phyloP scores from a whole-genome alignment of 2,329 filamentous ascomycete genomes.

The Zymoseptoria crescenta region DNA sequence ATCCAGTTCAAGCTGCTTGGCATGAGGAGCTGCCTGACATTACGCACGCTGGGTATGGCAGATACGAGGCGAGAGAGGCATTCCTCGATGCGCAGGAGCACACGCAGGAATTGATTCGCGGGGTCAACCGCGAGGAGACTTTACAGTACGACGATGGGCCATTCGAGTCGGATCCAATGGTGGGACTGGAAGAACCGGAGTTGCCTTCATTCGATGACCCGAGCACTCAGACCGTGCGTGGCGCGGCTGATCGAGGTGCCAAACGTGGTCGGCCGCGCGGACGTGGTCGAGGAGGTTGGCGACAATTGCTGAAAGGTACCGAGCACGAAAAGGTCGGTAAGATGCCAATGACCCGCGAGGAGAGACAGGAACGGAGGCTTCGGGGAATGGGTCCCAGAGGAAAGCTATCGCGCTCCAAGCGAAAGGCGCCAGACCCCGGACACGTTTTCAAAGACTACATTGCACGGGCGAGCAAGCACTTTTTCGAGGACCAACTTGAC shows the following conservation, averaged over 20 bases:
- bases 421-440: constrained; percentile 55
- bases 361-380: constrained; percentile 7
- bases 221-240: neutral
- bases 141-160: neutral
- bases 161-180: neutral
- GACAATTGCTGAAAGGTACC: constrained; percentile 27
- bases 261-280: constrained; percentile 16
- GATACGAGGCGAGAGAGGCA: neutral
- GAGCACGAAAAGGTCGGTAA: constrained; percentile 25
- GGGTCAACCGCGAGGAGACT: neutral
- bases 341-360: constrained; percentile 7
- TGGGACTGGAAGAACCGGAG: neutral
- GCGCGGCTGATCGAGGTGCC: constrained; percentile 2
- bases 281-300: constrained; percentile 24
- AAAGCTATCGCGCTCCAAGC: constrained; percentile 31
- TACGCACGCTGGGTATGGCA: neutral
- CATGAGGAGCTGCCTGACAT: neutral
- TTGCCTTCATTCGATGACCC: neutral
- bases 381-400: constrained; percentile 11
- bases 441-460: constrained; percentile 64
- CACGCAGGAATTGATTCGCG: neutral
- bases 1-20: neutral
- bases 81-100: neutral
- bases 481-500: constrained; percentile 54
- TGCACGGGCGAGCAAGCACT: constrained; percentile 59